Evolutionary conservation across 208 protist genomes (phyloP).

Genomic region (Trichomonas tenax): DNA sequence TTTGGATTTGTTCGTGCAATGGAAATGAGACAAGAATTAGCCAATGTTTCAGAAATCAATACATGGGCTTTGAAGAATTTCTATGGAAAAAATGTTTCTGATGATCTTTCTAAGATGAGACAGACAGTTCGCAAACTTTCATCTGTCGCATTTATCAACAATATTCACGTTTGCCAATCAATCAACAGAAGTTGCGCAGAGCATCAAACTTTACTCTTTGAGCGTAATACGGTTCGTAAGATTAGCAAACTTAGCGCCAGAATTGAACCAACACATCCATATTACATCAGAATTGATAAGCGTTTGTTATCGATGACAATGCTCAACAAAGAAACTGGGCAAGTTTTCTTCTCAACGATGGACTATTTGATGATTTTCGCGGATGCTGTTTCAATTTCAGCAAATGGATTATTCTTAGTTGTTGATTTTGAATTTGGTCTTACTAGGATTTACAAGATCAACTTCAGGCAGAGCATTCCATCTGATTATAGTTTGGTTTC

Average conservation of each 20-base stretch:
- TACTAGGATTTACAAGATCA: background rate
- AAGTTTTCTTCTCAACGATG: background rate
- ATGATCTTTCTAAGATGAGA: background rate
- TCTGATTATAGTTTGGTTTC: background rate
- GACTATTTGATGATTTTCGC: background rate
- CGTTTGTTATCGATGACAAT: background rate
- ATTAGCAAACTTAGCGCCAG: background rate
- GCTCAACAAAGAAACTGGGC: background rate
- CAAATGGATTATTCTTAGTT: background rate
- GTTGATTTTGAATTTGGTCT: background rate
- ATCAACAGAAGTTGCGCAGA: background rate
- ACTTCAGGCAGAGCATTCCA: background rate
- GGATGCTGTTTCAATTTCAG: background rate
- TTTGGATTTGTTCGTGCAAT: background rate
- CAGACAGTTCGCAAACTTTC: background rate
- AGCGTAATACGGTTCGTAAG: background rate
- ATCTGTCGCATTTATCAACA: background rate
- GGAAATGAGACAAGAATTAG: background rate
- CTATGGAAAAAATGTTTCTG: background rate
- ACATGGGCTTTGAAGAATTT: background rate
- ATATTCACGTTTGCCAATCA: background rate
- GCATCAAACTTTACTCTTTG: background rate
- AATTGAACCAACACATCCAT: background rate
- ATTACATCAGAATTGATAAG: background rate
- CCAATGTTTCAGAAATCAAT: background rate